These are phyloP conservation scores for Dentipellis fragilis DNA, from an alignment of 768 basidiomycete species.

Conservation along the genomic window DNA sequence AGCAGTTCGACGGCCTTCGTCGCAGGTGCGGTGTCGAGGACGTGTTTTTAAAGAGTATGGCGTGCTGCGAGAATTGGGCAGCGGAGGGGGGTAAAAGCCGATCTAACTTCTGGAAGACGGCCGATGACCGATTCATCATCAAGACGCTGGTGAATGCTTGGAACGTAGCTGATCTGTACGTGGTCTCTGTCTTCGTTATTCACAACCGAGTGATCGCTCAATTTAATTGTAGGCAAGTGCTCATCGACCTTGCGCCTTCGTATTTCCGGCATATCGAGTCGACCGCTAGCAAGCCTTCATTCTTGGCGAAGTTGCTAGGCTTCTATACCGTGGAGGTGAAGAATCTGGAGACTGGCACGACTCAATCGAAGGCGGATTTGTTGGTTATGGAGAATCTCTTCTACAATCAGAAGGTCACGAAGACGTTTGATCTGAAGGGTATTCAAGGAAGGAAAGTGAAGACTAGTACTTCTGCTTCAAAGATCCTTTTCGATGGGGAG, in stretches of 20 bases:
- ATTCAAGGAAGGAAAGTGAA: slow-evolving; percentile 73
- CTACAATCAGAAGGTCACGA: slow-evolving; percentile 52
- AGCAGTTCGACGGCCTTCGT: slow-evolving; percentile 64
- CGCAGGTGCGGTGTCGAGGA: slow-evolving; percentile 56
- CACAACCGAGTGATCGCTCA: not conserved
- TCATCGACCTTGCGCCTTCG: slow-evolving; percentile 66
- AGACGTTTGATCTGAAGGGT: slow-evolving; percentile 78
- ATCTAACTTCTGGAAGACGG: slow-evolving; percentile 75
- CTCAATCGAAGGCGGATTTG: slow-evolving; percentile 63
- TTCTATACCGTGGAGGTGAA: slow-evolving; percentile 73
- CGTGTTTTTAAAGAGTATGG: slow-evolving; percentile 49
- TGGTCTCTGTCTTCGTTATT: not conserved
- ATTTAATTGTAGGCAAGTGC: slow-evolving; percentile 45
- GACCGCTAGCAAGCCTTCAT: slow-evolving; percentile 54
- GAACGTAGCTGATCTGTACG: slow-evolving; percentile 80
- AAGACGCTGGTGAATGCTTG: slow-evolving; percentile 81
- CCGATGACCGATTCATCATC: slow-evolving; percentile 70
- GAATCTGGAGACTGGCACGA: slow-evolving; percentile 57
- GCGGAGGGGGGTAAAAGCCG: slow-evolving; percentile 77
- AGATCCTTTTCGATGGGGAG: slow-evolving; percentile 71
- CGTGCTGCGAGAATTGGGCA: slow-evolving; percentile 52
- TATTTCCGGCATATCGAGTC: slow-evolving; percentile 75
- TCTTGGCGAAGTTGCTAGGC: slow-evolving; percentile 71
- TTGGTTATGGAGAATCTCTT: slow-evolving; percentile 85
- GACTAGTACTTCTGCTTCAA: slow-evolving; percentile 27